Base-by-base conservation (phyloP, 768 basidiomycete species). In the Panus rudis region DNA sequence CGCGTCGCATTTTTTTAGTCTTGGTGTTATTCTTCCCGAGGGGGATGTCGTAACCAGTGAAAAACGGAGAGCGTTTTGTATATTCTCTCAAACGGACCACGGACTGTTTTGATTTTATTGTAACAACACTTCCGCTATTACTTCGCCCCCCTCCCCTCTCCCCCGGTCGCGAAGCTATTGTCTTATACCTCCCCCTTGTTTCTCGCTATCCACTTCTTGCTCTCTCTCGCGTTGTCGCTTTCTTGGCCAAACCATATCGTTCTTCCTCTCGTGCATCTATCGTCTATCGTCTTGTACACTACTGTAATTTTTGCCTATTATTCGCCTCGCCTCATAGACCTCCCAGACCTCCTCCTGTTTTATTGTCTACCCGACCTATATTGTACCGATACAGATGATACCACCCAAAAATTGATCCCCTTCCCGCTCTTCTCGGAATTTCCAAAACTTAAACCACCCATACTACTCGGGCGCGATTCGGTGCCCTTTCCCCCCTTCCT, bases 1-100 rank as follows among this genome's bases (percentile, higher is more conserved):
- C 8, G 4, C 27, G 16, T 24, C 39, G 25, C 37, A 39, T 41
- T 43, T 41, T 40, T 40, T 45, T 33, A 46, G 39, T 46, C 39
- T 30, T 44, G 24, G 27, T 46, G 33, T 31, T 22, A 34, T 43
- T 52, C 32, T 39, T 43, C 39, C 14, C 39, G 35, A 39, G 38
- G 30, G 39, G 41, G 43, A 24, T 42, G 44, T 21, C 39, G 35
- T 46, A 44, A 28, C 27, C 40, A 41, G 40, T 41, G 31, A 28
- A 24, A 23, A 28, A 41, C 12, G 26, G 31, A 41, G 16, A 41
- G 31, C 11, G 16, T 28, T 41, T 6, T 23, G 26, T 41, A 41
- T 27, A 28, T 28, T 6, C 40, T 7, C 25, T 24, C 40, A 13
- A 20, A 19, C 17, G n/a, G 38, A 19, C 21, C 8, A 24, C 21